Percentiles rank a stretch among this genome's conserved stretches.
Evolutionary conservation across 2,329 filamentous ascomycete genomes (phyloP).

Genomic region (Curvularia sp.): DNA sequence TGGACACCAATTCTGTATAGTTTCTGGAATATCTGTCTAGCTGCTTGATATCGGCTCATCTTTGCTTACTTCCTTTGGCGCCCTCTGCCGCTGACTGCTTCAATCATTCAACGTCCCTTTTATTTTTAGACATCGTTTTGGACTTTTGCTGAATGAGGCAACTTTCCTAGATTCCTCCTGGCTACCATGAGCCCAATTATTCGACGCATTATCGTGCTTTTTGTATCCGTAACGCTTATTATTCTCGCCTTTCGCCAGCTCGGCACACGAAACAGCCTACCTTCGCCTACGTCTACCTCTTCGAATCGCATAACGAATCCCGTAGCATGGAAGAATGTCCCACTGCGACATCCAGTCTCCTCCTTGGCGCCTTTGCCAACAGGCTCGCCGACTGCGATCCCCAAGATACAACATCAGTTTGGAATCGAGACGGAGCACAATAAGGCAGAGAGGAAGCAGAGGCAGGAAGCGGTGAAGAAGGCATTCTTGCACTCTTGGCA

Average conservation of each 20-base stretch:
- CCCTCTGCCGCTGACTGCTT: slow-evolving; percentile 2
- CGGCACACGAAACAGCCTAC: slow-evolving; percentile 24
- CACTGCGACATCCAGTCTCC: slow-evolving; percentile 40
- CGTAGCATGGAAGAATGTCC: slow-evolving; percentile 45
- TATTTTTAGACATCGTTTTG: slow-evolving; percentile 7
- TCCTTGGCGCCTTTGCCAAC: slow-evolving; percentile 44
- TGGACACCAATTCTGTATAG: neutral
- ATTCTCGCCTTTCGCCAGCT: slow-evolving; percentile 44
- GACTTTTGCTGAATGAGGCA: slow-evolving; percentile 2
- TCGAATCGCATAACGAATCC: slow-evolving; percentile 38
- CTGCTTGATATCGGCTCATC: neutral
- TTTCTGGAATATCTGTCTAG: neutral
- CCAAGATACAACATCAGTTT: slow-evolving; percentile 49
- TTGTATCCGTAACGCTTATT: slow-evolving; percentile 35
- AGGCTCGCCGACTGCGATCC: slow-evolving; percentile 39
- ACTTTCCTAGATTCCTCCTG: slow-evolving; percentile 8
- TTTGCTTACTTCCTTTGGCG: slow-evolving; percentile 4
- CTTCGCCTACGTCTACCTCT: slow-evolving; percentile 31
- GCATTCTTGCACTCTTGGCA: slow-evolving; percentile 53
- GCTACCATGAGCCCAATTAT: slow-evolving; percentile 37
- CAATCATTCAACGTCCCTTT: neutral
- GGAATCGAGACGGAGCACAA: slow-evolving; percentile 44
- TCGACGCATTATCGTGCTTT: slow-evolving; percentile 42
- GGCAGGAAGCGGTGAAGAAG: slow-evolving; percentile 47
- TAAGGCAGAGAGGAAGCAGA: slow-evolving; percentile 39